A percentile compares a stretch with the other conserved stretches of the same genome.
Evolutionary conservation across 495 filamentous ascomycete species (phyloP).

Genomic region (Aspergillus leporis): DNA sequence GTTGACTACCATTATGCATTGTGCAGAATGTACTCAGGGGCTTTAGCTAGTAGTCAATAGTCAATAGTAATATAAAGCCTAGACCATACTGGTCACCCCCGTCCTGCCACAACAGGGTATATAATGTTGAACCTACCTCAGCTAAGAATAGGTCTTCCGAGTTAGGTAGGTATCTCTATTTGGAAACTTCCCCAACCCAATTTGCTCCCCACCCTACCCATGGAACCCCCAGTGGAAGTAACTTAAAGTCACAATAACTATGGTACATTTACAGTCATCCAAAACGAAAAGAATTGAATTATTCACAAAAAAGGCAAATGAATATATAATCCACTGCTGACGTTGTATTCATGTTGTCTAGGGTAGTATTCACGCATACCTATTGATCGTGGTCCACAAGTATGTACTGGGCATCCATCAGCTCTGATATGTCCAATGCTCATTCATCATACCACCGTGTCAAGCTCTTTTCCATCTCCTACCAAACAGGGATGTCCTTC

Average conservation of each 20-base stretch:
- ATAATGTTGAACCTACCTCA: not conserved
- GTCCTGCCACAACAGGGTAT: not conserved
- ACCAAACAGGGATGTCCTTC: not conserved
- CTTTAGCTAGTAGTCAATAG: not conserved
- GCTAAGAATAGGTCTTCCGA: slow-evolving; percentile 1
- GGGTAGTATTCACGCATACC: not conserved
- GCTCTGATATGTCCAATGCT: not conserved
- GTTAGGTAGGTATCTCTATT: not conserved
- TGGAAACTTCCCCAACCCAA: slow-evolving; percentile 3
- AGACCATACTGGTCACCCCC: not conserved
- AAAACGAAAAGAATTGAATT: not conserved
- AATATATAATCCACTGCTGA: not conserved
- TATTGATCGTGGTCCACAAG: no score
- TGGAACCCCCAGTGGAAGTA: not conserved
- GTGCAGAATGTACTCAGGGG: not conserved
- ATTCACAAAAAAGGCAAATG: not conserved
- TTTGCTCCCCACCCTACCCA: not conserved
- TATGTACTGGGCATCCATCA: no score
- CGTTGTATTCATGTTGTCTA: not conserved
- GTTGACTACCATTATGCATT: not conserved
- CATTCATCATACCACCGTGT: not conserved
- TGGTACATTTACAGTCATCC: not conserved
- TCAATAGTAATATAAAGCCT: not conserved
- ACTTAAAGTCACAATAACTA: not conserved
- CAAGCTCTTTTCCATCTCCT: not conserved